phyloP scores from a whole-genome alignment of 1,139 yeast genomes.

The Dujonia santamariae region DNA sequence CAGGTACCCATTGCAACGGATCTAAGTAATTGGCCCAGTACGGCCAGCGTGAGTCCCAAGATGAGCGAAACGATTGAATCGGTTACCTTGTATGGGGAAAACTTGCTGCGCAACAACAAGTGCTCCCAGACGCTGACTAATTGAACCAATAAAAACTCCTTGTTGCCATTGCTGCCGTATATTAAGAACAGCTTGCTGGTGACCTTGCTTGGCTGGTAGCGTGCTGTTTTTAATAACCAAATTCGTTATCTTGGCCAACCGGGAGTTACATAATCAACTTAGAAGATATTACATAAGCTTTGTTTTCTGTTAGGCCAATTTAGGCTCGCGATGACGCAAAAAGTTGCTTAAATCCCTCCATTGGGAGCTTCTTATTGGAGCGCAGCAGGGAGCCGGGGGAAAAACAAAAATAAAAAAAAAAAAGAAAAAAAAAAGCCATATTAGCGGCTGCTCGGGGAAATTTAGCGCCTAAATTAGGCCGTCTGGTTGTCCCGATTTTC shows the following conservation, averaged over 20 bases:
- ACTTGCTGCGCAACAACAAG: constrained; percentile 10
- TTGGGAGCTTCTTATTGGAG: not conserved
- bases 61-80: not conserved
- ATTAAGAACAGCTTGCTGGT: constrained; percentile 32
- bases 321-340: not conserved
- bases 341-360: not conserved
- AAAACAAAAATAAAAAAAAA: not conserved
- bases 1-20: constrained; percentile 32
- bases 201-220: constrained; percentile 26
- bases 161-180: constrained; percentile 35
- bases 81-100: constrained; percentile 1
- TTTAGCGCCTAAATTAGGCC: no score
- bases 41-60: not conserved
- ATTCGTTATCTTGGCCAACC: no score
- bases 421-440: not conserved
- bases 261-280: no score
- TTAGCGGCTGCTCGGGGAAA: no score
- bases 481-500: no score
- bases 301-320: not conserved
- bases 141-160: constrained; percentile 32
- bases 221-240: no score
- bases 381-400: not conserved
- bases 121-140: constrained; percentile 24
- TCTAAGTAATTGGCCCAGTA: constrained; percentile 15
- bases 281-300: not conserved